Evolutionary conservation across 75 land plant genomes (phyloP), one percentile per base, ranked within the genome.

Genomic region (Selaginella moellendorffii): DNA sequence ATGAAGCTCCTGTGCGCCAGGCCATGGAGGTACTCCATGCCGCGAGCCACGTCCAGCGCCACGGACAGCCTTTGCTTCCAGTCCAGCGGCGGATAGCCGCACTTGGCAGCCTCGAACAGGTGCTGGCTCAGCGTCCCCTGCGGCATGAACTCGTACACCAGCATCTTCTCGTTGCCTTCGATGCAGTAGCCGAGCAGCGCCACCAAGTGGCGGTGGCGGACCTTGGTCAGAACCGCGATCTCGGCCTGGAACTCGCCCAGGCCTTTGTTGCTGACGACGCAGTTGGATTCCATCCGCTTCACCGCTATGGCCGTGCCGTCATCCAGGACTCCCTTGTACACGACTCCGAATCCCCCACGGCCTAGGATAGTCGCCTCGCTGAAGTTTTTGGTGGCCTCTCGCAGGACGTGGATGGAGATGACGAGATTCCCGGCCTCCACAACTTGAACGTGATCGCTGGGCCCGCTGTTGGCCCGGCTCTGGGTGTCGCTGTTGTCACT

Each of bases 131-230:
- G 80, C 30, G 96, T 86, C n/a, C 98, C 98, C 54, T 80, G 78
- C 10, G 90, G 83, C 98, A 93, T 89, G 69, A 83, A 93, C 67
- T 93, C 98, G 54, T 89, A 93, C 8, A 93, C 96, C 26, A 93
- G 66, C 22, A 93, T 71, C 75, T 81, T 80, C 73, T 93, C 98
- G 63, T 77, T 80, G n/a, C 83, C 96, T 62, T 80, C 98, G 31
- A 80, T 67, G 9, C 90, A 93, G 65, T 83, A 93, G 0, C 96
- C 98, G 67, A 89, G 64, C 1, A 93, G 77, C 24, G 96, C 83
- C 10, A 93, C 98, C 61, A 93, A 64, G 71, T 93, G 82, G 24
- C 98, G 74, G 64, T 93, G 98, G 52, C 96, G 78, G 53, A 93
- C 96, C 78, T 89, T 89, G 0, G 79, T 83, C 24, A 89, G 72